Base-by-base conservation (phyloP, 2,329 filamentous ascomycete species). In the Diplodia corticola region DNA sequence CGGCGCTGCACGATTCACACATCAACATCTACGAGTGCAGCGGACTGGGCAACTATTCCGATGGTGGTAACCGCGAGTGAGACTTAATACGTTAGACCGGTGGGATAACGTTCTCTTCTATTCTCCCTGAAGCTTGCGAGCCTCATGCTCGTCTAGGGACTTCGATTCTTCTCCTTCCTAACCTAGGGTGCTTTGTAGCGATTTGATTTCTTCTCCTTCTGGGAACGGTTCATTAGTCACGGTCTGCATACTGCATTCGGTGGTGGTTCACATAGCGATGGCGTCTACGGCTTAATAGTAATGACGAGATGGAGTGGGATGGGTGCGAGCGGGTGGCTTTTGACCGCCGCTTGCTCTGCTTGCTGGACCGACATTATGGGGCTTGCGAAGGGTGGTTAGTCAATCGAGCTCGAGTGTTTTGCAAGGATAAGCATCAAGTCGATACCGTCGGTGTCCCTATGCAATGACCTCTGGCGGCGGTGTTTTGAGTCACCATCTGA, bases 1-100 rank as follows among this genome's bases (percentile, higher is more conserved):
- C 93, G 1, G 91, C 93, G 4, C 85, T 92, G 50, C 91, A 93
- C 65, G 93, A 97, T 75, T 88, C 93, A 68, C 91, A 97, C 76
- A 89, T 99, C 73, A 97, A 96, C 76, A 83, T 98, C 30, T 96
- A 94, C 74, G 88, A 87, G 35, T 93, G 90, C 78, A 85, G 68
- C 64, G 65, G 53, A 4, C 28, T 55, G 51, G 24, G 30, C 28
- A 65, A 37, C 28, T 37, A 48, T 17, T 40, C 33, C 50, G 63
- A 65, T 4, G 44, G 28, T 15, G 63, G 28, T 15, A 51, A 65
- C 15, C 30, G 51, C 22, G 51, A 65, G 40, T 61, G 24, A 49
- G 33, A 26, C 12, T 2, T 10, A n/a, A 20, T 5, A 37, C 20
- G 35, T 35, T 49, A 20, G 28, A 24, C 22, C 5, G 15, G 10